Base-by-base conservation (phyloP, 2,329 filamentous ascomycete species). In the Hypoxylon sp. region DNA sequence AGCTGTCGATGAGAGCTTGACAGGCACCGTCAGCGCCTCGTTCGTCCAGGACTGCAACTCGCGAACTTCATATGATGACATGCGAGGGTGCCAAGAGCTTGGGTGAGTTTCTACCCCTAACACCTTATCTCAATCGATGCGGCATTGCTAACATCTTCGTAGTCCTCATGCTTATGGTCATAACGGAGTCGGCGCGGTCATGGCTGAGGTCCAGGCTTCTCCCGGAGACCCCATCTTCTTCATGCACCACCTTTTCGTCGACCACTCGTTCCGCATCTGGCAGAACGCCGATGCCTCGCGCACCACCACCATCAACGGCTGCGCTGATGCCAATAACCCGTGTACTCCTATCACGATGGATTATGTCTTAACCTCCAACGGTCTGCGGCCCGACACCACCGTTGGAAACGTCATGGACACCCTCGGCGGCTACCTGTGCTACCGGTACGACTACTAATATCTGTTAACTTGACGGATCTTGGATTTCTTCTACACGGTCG, bases 151-250 rank as follows among this genome's bases (percentile, higher is more conserved):
- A 73, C 69, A 36, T 26, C 5, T 24, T n/a, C 42, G 3, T 20
- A 78, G 76, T 6, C 76, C 76, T 0, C 77, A 78, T 69, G 77
- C 71, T 0, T 78, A 78, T 59, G 75, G 76, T 44, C 77, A 79
- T 65, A 77, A 78, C 65, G 75, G 77, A 22, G 68, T 78, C 40
- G 77, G 77, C 45, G 76, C 74, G 7, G 73, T 78, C 58, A 79
- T 79, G 77, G 69, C 73, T 0, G 75, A 77, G 22, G 75, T 79
- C 1, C 70, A 75, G 1, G 71, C 74, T 2, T 77, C 76, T 2
- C 74, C 76, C 14, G 73, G 75, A 32, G 77, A 79, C 62, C 77
- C 77, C 1, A 60, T 75, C 49, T 79, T 78, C 70, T 76, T 76
- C 66, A 70, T 77, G 73, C 76, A 78, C 67, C 76, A 78, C 67